These are phyloP conservation scores for Populus deltoides DNA, from an alignment of 345 rosid genomes.

Conservation along the genomic window DNA sequence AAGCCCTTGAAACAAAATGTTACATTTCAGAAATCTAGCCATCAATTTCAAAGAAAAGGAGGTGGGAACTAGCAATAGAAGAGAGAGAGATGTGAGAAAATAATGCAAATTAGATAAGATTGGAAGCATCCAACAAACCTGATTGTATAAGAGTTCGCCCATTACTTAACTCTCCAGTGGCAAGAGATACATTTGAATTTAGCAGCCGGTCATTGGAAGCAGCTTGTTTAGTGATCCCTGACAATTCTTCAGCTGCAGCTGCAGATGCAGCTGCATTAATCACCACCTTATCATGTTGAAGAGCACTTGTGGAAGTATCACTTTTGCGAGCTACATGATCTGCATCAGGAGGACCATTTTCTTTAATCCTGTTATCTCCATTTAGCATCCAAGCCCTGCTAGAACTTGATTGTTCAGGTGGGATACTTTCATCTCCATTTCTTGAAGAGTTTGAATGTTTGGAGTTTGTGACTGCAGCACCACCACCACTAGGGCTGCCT, in stretches of 20 bases:
- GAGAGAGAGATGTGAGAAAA: neutral
- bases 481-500: slow-evolving; percentile 49
- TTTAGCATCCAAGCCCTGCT: slow-evolving; percentile 44
- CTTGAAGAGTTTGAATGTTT: slow-evolving; percentile 50
- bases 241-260: slow-evolving; percentile 50
- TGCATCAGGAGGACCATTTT: slow-evolving; percentile 43
- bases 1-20: slow-evolving; percentile 47
- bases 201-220: slow-evolving; percentile 35
- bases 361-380: slow-evolving; percentile 51
- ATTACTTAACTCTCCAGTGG: slow-evolving; percentile 46
- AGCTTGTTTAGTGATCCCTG: slow-evolving; percentile 38
- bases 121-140: slow-evolving; percentile 38
- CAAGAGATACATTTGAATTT: slow-evolving; percentile 32
- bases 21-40: slow-evolving; percentile 27
- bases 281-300: slow-evolving; percentile 48
- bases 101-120: neutral
- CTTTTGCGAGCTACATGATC: slow-evolving; percentile 35
- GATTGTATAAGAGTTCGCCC: slow-evolving; percentile 48
- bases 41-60: slow-evolving; percentile 16
- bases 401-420: slow-evolving; percentile 56
- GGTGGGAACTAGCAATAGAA: neutral
- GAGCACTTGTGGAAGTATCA: slow-evolving; percentile 30
- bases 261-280: slow-evolving; percentile 40
- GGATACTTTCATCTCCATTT: slow-evolving; percentile 51
- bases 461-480: slow-evolving; percentile 37